Percentiles rank a stretch among this genome's conserved stretches.
Conservation (phyloP, 225 moss, liverwort and hornwort genomes). For the Marchantia polymorpha region DNA sequence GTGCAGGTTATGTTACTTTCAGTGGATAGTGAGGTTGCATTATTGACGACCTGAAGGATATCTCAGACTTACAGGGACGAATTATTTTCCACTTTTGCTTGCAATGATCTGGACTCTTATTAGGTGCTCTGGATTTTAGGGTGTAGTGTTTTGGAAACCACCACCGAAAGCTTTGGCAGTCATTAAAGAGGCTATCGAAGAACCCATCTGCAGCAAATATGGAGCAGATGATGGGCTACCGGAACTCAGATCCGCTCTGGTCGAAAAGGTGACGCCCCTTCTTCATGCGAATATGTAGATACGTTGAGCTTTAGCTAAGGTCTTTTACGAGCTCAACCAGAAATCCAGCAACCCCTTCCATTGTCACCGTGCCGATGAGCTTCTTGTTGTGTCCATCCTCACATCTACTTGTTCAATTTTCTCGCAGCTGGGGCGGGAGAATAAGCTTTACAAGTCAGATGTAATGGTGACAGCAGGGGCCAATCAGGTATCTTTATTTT, state of each 20-base stretch:
- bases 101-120: not conserved
- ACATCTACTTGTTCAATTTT: not conserved
- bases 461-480: constrained; percentile 99
- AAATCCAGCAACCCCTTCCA: too few species aligned
- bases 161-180: constrained; percentile 72
- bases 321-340: too few species aligned
- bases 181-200: constrained; percentile 58
- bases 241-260: constrained; percentile 78
- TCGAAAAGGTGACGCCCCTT: constrained; percentile 62
- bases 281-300: not conserved
- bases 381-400: not conserved
- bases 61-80: not conserved
- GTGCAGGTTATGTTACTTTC: too few species aligned
- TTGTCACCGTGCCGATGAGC: too few species aligned
- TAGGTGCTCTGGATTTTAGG: constrained; percentile 45
- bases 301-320: not conserved
- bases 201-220: constrained; percentile 69
- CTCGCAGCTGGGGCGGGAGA: constrained; percentile 71
- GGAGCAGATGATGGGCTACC: constrained; percentile 93
- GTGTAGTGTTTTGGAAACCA: constrained; percentile 97
- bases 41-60: not conserved
- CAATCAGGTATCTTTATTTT: constrained; percentile 62
- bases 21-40: not conserved
- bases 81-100: not conserved
- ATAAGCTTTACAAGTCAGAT: constrained; percentile 73